Evolutionary conservation across 805 yeast genomes (phyloP).

Genomic region (Jamesozyma gamospora): DNA sequence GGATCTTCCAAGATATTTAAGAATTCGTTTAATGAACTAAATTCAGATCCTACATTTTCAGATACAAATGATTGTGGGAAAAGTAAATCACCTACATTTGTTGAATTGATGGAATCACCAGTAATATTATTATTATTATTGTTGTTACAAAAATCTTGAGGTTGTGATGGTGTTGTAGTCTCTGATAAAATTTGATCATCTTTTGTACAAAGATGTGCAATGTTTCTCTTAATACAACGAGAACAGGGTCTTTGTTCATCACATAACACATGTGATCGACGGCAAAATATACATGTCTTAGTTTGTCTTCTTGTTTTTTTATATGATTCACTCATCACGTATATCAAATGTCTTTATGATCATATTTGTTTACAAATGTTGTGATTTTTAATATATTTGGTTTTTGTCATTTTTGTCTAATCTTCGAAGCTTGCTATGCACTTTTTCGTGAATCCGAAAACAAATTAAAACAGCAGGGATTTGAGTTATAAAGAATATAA

Average conservation of each 20-base stretch:
- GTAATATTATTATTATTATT: background rate
- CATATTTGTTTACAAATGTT: no score
- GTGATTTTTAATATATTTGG: no score
- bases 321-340: background rate
- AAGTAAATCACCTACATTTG: slow-evolving; percentile 4
- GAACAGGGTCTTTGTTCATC: slow-evolving; percentile 62
- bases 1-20: slow-evolving; percentile 85
- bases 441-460: no score
- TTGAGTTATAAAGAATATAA: no score
- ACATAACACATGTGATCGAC: slow-evolving; percentile 91
- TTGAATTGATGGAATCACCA: background rate
- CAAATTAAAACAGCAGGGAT: no score
- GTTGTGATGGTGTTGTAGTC: background rate
- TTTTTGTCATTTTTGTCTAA: no score
- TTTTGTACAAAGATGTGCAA: slow-evolving; percentile 79
- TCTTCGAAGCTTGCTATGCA: no score
- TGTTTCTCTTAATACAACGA: slow-evolving; percentile 77
- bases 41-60: slow-evolving; percentile 89
- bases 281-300: slow-evolving; percentile 78
- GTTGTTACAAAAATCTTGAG: no score
- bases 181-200: slow-evolving; percentile 29
- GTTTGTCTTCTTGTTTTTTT: slow-evolving; percentile 3
- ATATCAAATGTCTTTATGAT: no score
- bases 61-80: slow-evolving; percentile 60
- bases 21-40: slow-evolving; percentile 81